These are phyloP conservation scores for Fusarium sp. DNA, from an alignment of 2,329 filamentous ascomycete genomes.

Conservation along the genomic window DNA sequence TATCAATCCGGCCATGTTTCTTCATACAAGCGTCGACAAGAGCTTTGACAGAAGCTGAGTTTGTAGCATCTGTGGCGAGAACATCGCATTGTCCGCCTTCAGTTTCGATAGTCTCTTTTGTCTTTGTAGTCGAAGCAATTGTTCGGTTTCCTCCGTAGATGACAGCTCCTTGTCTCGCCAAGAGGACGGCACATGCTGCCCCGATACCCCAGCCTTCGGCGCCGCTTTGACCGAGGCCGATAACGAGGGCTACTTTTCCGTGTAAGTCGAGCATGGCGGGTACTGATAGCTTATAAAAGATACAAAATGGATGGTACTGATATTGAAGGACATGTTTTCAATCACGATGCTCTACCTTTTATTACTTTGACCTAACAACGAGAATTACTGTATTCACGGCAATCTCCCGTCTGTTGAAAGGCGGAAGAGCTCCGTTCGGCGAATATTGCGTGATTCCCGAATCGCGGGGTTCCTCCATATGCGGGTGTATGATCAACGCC, in stretches of 20 bases:
- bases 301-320: background rate
- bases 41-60: constrained; percentile 64
- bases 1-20: constrained; percentile 70
- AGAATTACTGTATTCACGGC: background rate
- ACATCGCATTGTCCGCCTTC: constrained; percentile 56
- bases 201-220: constrained; percentile 66
- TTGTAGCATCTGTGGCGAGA: constrained; percentile 66
- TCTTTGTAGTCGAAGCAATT: constrained; percentile 57
- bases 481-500: constrained; percentile 25
- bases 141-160: constrained; percentile 67
- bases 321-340: rapidly evolving
- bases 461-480: constrained; percentile 40
- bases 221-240: constrained; percentile 62
- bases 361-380: background rate
- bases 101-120: constrained; percentile 56
- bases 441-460: constrained; percentile 37
- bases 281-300: rapidly evolving
- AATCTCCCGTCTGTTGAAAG: background rate
- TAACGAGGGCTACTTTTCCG: constrained; percentile 62
- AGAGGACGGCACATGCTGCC: constrained; percentile 62
- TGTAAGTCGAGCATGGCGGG: constrained; percentile 56
- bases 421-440: constrained; percentile 32
- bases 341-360: background rate
- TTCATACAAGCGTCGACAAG: constrained; percentile 67
- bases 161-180: constrained; percentile 63